phyloP scores from a whole-genome alignment of 2,329 filamentous ascomycete species.

The Arthrobotrys conoides region DNA sequence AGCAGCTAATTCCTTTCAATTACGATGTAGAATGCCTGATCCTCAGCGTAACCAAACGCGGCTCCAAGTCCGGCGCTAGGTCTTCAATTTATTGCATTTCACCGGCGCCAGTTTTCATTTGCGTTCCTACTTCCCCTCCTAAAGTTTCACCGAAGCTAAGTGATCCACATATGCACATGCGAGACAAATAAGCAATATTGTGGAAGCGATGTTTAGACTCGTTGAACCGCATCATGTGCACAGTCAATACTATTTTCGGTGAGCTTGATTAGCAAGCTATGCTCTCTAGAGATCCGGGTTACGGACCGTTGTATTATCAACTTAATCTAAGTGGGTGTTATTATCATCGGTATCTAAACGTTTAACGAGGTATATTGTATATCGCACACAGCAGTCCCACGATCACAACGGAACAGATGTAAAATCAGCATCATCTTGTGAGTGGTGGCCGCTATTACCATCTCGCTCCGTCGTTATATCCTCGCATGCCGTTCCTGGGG shows the following conservation, averaged over 20 bases:
- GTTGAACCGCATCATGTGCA: background rate
- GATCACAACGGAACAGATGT: constrained; percentile 54
- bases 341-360: background rate
- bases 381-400: background rate
- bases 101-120: background rate
- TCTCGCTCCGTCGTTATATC: constrained; percentile 2
- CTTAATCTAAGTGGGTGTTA: too few relatives aligned
- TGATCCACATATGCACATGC: background rate
- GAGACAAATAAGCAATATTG: background rate
- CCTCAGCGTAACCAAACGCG: constrained; percentile 70
- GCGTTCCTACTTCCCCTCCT: background rate
- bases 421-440: constrained; percentile 55
- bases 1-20: constrained; percentile 52
- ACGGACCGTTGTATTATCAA: background rate
- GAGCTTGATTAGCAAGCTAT: background rate
- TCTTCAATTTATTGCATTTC: background rate
- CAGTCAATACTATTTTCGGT: background rate
- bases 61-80: constrained; percentile 30
- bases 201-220: background rate
- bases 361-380: background rate
- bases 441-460: background rate
- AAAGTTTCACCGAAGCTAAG: background rate
- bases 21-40: constrained; percentile 68
- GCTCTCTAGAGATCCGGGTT: background rate
- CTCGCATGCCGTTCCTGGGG: constrained; percentile 12